These are phyloP conservation scores for Biscogniauxia mediterranea DNA, from an alignment of 2,329 filamentous ascomycete genomes.

Conservation along the genomic window DNA sequence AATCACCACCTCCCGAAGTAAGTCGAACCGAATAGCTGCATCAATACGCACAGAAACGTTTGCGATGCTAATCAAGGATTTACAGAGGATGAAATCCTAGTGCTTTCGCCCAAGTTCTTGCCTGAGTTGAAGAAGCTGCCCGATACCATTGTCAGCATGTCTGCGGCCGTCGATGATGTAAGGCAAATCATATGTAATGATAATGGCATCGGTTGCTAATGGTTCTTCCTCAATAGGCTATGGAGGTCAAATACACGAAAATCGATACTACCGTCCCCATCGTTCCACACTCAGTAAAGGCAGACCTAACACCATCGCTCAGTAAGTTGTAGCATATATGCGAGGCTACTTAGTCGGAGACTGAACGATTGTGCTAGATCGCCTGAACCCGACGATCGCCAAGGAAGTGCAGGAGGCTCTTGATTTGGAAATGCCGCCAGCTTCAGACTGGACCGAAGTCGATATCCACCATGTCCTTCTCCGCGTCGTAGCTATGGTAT, in stretches of 20 bases:
- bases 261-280: background rate
- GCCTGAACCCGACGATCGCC: background rate
- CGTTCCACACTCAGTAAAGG: background rate
- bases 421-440: background rate
- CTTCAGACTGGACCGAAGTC: background rate
- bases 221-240: background rate
- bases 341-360: background rate
- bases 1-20: background rate
- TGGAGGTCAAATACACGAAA: background rate
- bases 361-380: background rate
- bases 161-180: background rate
- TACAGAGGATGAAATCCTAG: background rate
- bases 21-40: background rate
- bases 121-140: background rate
- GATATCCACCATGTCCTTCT: background rate
- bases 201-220: background rate
- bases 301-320: background rate
- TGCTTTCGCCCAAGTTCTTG: background rate
- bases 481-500: background rate
- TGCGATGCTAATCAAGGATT: background rate
- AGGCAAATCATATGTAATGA: background rate
- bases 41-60: background rate
- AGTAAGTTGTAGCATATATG: background rate
- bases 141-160: background rate
- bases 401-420: background rate